phyloP scores from a whole-genome alignment of 768 basidiomycete species.

The Phylloporus sp. region DNA sequence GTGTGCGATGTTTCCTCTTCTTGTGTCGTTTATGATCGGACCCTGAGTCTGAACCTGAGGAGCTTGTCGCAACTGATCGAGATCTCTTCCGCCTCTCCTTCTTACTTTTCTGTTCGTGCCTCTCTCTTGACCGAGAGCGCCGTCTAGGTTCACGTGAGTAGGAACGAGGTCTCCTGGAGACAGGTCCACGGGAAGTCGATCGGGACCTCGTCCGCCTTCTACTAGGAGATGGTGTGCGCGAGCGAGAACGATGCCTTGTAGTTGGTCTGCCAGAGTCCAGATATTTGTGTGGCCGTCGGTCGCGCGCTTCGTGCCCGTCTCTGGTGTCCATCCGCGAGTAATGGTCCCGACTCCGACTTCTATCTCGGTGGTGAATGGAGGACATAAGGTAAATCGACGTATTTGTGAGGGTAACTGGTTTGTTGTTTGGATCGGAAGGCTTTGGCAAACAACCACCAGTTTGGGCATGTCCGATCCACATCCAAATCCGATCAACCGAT shows the following conservation, averaged over 20 bases:
- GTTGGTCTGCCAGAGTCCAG: slow-evolving; percentile 9
- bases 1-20: slow-evolving; percentile 44
- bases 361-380: slow-evolving; percentile 18
- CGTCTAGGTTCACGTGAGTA: slow-evolving; percentile 23
- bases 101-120: slow-evolving; percentile 14
- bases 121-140: slow-evolving; percentile 35
- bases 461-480: slow-evolving; percentile 16
- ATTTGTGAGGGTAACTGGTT: neutral
- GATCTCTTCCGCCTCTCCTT: slow-evolving; percentile 31
- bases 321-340: slow-evolving; percentile 9
- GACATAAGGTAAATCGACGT: slow-evolving; percentile 18
- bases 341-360: slow-evolving; percentile 21
- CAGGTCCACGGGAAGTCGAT: slow-evolving; percentile 22
- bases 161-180: slow-evolving; percentile 12
- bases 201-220: slow-evolving; percentile 23
- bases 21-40: slow-evolving; percentile 36
- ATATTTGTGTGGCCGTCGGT: slow-evolving; percentile 17
- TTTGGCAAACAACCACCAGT: slow-evolving; percentile 26
- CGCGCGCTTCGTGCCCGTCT: slow-evolving; percentile 16
- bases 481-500: slow-evolving; percentile 20
- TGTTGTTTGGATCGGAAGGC: slow-evolving; percentile 28
- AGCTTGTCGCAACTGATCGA: slow-evolving; percentile 38
- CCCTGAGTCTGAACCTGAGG: slow-evolving; percentile 32
- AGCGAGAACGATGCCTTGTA: slow-evolving; percentile 16
- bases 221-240: slow-evolving; percentile 20